Evolutionary conservation across 2,329 filamentous ascomycete genomes (phyloP).

Genomic region (Tolypocladium tropicale): DNA sequence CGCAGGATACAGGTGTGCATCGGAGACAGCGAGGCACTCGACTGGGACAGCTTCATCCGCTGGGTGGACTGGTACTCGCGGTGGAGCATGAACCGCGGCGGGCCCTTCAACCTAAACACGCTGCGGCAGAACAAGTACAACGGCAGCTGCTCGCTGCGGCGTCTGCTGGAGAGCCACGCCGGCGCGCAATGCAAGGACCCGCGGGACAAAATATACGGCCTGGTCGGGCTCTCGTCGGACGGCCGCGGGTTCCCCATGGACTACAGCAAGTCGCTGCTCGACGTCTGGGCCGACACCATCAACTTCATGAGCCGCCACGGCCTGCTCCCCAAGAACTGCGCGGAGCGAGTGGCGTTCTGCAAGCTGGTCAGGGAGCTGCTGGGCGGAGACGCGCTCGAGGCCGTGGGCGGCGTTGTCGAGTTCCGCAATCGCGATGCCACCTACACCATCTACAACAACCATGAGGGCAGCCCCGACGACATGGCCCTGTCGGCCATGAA

Average conservation of each 20-base stretch:
- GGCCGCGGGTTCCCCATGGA: slow-evolving; percentile 9
- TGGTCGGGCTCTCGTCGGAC: slow-evolving; percentile 11
- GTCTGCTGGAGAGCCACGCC: slow-evolving; percentile 5
- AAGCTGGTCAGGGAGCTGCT: slow-evolving; percentile 3
- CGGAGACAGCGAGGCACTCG: background rate
- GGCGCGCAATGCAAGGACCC: slow-evolving; percentile 8
- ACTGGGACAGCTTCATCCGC: slow-evolving; percentile 5
- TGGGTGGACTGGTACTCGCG: slow-evolving; percentile 2
- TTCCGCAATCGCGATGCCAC: background rate
- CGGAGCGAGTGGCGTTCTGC: slow-evolving; percentile 3
- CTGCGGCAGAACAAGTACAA: slow-evolving; percentile 6
- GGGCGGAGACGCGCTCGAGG: slow-evolving; percentile 3
- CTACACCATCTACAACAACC: slow-evolving; percentile 1
- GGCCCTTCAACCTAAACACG: slow-evolving; percentile 4
- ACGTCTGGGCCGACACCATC: slow-evolving; percentile 13
- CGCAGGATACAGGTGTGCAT: slow-evolving; percentile 5
- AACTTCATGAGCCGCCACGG: slow-evolving; percentile 7
- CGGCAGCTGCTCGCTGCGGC: slow-evolving; percentile 5
- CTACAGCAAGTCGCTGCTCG: slow-evolving; percentile 12
- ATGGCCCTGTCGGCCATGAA: slow-evolving; percentile 3
- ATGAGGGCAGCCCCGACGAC: background rate
- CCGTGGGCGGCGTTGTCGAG: slow-evolving; percentile 5
- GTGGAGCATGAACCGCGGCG: slow-evolving; percentile 1
- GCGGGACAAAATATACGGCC: slow-evolving; percentile 15
- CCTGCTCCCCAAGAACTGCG: slow-evolving; percentile 1